These are phyloP conservation scores for Chrysanthemum lavandulifolium DNA, from an alignment of 129 eudicot species.

Conservation along the genomic window DNA sequence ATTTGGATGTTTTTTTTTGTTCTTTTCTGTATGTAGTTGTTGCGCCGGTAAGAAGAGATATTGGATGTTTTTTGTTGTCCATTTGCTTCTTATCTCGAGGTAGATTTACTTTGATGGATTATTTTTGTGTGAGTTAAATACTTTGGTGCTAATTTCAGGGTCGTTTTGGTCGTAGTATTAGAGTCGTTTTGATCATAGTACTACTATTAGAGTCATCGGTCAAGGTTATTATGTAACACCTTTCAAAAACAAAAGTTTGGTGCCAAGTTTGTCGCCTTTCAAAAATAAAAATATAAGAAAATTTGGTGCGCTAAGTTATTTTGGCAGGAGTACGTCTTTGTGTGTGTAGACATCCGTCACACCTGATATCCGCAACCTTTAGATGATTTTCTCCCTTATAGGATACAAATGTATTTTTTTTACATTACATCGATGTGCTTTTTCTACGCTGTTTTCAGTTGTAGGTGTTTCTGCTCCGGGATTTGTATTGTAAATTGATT, in stretches of 20 bases:
- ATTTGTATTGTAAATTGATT: conserved; percentile 11
- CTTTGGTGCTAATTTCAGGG: neutral
- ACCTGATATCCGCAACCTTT: neutral
- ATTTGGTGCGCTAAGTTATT: too few species aligned
- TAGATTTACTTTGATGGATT: neutral
- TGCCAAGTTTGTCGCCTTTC: neutral
- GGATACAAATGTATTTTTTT: too few species aligned
- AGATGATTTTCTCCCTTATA: conserved; percentile 6
- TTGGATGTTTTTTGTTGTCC: too few species aligned
- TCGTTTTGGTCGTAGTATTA: too few species aligned
- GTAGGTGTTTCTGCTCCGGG: neutral
- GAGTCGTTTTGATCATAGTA: too few species aligned
- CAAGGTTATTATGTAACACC: too few species aligned
- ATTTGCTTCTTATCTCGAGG: too few species aligned
- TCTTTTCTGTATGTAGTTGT: neutral
- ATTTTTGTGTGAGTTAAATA: neutral
- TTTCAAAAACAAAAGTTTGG: neutral
- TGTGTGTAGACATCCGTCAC: neutral
- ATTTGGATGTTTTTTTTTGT: conserved; percentile 5
- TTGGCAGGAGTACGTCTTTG: too few species aligned
- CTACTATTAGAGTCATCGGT: too few species aligned
- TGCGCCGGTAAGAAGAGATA: neutral
- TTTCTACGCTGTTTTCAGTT: neutral
- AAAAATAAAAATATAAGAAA: too few species aligned
- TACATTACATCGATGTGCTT: conserved; percentile 1